Percentiles rank a stretch among this genome's conserved stretches.
Conservation (phyloP, 2,329 filamentous ascomycete species). For the Emmonsia crescens region DNA sequence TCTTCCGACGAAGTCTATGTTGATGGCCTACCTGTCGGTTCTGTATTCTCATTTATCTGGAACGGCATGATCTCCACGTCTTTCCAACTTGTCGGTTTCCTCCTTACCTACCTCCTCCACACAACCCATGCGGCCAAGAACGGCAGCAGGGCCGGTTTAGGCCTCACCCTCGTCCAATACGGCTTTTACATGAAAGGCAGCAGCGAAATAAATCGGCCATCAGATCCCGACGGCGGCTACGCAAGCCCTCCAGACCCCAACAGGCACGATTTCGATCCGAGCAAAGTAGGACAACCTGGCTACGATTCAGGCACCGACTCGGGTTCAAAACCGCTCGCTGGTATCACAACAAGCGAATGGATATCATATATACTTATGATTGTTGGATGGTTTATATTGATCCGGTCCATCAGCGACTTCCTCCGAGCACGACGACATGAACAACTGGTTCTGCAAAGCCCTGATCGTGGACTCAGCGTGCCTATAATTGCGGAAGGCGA, state of each 20-base stretch:
- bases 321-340: constrained; percentile 32
- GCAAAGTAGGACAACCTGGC: constrained; percentile 44
- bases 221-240: constrained; percentile 41
- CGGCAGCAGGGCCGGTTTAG: constrained; percentile 84
- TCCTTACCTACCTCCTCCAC: constrained; percentile 94
- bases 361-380: constrained; percentile 91
- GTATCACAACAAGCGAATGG: constrained; percentile 71
- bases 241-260: constrained; percentile 70
- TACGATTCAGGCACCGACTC: constrained; percentile 13
- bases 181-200: constrained; percentile 85
- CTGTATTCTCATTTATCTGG: constrained; percentile 68
- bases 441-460: constrained; percentile 83
- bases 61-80: constrained; percentile 93
- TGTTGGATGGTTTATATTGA: constrained; percentile 94
- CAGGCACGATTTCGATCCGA: constrained; percentile 74
- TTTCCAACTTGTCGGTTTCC: constrained; percentile 92
- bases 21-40: constrained; percentile 83
- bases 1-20: constrained; percentile 94
- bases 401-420: constrained; percentile 86
- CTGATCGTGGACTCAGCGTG: constrained; percentile 73
- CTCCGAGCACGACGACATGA: constrained; percentile 80
- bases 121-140: constrained; percentile 98
- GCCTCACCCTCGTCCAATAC: constrained; percentile 90
- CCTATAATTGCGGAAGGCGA: constrained; percentile 83
- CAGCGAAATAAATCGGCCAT: constrained; percentile 25